phyloP scores from a whole-genome alignment of 2,329 filamentous ascomycete species.

The Nemania sp. region DNA sequence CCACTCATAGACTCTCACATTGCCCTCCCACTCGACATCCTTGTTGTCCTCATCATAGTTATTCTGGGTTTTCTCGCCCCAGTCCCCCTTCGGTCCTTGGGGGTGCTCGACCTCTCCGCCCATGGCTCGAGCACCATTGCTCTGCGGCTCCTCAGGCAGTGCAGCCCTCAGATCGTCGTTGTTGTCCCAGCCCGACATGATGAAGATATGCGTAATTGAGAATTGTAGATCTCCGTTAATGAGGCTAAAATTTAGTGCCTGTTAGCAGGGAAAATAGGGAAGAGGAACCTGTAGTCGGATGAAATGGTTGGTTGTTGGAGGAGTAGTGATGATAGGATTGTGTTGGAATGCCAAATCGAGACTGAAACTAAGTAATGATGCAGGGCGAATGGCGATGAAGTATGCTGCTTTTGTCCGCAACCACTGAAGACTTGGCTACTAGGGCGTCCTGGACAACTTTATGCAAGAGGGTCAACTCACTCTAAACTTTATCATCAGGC shows the following conservation, averaged over 20 bases:
- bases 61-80: conserved; percentile 60
- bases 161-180: conserved; percentile 50
- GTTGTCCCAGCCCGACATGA: conserved; percentile 45
- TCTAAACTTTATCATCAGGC: background rate
- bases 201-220: conserved; percentile 24
- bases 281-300: background rate
- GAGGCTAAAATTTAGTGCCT: background rate
- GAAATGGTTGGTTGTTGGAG: background rate
- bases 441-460: background rate
- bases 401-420: background rate
- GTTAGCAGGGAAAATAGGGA: background rate
- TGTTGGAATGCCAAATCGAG: background rate
- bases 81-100: conserved; percentile 52
- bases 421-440: background rate
- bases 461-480: conserved; percentile 12
- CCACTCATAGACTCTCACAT: conserved; percentile 83
- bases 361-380: too few relatives aligned
- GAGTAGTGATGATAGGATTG: background rate
- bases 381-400: background rate
- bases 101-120: conserved; percentile 22
- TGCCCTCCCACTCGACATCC: conserved; percentile 60
- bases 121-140: conserved; percentile 22
- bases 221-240: background rate
- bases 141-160: conserved; percentile 45
- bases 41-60: conserved; percentile 59